Conservation (phyloP, 106 monocot species). For the Hemerocallis citrina region DNA sequence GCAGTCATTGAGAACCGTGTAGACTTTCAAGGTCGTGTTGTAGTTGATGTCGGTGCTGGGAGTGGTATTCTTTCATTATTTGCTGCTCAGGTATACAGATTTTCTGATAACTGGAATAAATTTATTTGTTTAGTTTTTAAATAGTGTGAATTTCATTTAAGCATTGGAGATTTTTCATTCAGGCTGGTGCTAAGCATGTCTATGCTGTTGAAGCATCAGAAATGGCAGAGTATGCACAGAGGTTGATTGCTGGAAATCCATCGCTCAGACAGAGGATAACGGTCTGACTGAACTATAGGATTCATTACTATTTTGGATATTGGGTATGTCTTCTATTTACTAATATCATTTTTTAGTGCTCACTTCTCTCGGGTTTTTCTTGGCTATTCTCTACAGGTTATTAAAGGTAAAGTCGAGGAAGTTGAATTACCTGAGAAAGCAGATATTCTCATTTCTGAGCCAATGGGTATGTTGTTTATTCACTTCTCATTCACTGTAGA, state of each 20-base stretch:
- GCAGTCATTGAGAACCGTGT: conserved; percentile 83
- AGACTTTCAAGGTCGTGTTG: conserved; percentile 82
- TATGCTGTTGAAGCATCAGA: conserved; percentile 99
- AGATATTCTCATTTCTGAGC: conserved; percentile 97
- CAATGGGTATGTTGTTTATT: conserved; percentile 67
- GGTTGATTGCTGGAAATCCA: conserved; percentile 78
- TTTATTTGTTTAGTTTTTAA: too few species aligned
- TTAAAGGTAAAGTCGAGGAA: conserved; percentile 97
- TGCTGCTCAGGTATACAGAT: conserved; percentile 82
- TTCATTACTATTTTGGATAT: neutral
- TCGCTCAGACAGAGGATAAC: conserved; percentile 76
- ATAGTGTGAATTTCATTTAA: too few species aligned
- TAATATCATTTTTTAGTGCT: neutral
- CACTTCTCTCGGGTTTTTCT: neutral
- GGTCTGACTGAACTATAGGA: conserved; percentile 26
- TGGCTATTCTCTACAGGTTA: conserved; percentile 37
- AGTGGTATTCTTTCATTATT: conserved; percentile 97
- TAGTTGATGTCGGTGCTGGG: conserved; percentile 99
- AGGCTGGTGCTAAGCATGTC: conserved; percentile 99
- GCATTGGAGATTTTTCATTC: neutral
- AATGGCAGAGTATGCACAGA: conserved; percentile 93
- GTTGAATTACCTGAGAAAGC: conserved; percentile 93
- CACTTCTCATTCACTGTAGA: neutral
- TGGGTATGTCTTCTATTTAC: neutral
- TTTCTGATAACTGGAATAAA: too few species aligned